A percentile compares a stretch with the other conserved stretches of the same genome.
Evolutionary conservation across 805 yeast genomes (phyloP).

Genomic region (Candida rishiriensis): DNA sequence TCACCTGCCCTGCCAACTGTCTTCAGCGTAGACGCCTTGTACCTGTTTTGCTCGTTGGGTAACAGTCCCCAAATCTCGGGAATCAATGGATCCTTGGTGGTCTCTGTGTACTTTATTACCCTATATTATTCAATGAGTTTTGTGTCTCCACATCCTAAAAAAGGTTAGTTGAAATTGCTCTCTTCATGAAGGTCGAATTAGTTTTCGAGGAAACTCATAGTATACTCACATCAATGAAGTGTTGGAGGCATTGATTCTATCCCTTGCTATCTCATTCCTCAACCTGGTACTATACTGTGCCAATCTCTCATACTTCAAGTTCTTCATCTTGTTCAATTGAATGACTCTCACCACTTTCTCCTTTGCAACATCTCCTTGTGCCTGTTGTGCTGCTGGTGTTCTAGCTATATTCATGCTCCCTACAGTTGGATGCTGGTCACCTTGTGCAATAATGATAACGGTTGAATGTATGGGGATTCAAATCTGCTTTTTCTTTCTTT

Average conservation of each 20-base stretch:
- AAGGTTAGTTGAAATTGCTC: too few relatives aligned
- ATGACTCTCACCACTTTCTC: conserved; percentile 23
- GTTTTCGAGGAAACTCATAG: too few relatives aligned
- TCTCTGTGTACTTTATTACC: conserved; percentile 39
- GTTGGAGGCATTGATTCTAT: conserved; percentile 61
- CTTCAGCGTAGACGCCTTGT: conserved; percentile 23
- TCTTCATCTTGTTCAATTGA: conserved; percentile 39
- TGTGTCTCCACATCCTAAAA: too few relatives aligned
- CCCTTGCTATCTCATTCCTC: conserved; percentile 45
- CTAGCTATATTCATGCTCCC: background rate
- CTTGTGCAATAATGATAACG: too few relatives aligned
- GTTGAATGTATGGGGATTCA: too few relatives aligned
- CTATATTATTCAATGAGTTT: conserved; percentile 10
- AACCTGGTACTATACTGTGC: conserved; percentile 52
- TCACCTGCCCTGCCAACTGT: background rate
- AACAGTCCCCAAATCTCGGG: conserved; percentile 39
- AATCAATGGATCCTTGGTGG: conserved; percentile 43
- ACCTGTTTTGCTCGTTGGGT: conserved; percentile 34
- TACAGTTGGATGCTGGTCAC: too few relatives aligned
- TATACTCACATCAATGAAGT: conserved; percentile 40
- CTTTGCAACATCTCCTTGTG: conserved; percentile 16
- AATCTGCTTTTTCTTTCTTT: too few relatives aligned
- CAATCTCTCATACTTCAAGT: conserved; percentile 56
- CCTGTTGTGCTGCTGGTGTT: conserved; percentile 3
- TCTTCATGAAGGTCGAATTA: too few relatives aligned